Evolutionary conservation across 2,329 filamentous ascomycete species (phyloP).

Genomic region (Setomelanomma holmii): DNA sequence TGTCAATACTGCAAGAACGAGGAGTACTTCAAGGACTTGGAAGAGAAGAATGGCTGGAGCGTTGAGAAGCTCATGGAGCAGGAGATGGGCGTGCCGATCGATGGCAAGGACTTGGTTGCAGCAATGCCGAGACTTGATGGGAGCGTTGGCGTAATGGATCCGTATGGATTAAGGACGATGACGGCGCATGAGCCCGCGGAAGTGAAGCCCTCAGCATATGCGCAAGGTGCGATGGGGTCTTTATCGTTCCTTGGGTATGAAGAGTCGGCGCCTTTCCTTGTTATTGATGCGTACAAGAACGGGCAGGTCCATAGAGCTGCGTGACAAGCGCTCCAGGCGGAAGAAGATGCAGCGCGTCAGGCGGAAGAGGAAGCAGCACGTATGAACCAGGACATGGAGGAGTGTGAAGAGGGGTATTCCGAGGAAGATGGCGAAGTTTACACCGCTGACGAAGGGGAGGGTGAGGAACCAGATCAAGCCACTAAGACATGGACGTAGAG

Average conservation of each 20-base stretch:
- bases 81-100: background rate
- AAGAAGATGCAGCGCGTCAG: background rate
- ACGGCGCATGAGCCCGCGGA: background rate
- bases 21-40: slow-evolving; percentile 4
- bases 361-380: background rate
- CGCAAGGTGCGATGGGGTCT: background rate
- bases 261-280: background rate
- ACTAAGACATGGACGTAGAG: too few species aligned
- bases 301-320: background rate
- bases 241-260: slow-evolving; percentile 1
- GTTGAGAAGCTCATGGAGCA: background rate
- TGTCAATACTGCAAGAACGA: slow-evolving; percentile 19
- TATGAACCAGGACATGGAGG: too few species aligned
- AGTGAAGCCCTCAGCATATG: background rate
- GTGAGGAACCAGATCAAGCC: too few species aligned
- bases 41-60: background rate
- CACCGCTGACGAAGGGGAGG: too few species aligned
- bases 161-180: slow-evolving; percentile 14
- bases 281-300: slow-evolving; percentile 1
- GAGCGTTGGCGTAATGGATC: background rate
- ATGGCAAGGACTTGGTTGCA: background rate
- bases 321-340: background rate
- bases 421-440: too few species aligned
- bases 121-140: slow-evolving; percentile 1
- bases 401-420: too few species aligned